These are phyloP conservation scores for Bryoerythrophyllum caledonicum DNA, from an alignment of 225 moss, liverwort and hornwort genomes.

Conservation along the genomic window DNA sequence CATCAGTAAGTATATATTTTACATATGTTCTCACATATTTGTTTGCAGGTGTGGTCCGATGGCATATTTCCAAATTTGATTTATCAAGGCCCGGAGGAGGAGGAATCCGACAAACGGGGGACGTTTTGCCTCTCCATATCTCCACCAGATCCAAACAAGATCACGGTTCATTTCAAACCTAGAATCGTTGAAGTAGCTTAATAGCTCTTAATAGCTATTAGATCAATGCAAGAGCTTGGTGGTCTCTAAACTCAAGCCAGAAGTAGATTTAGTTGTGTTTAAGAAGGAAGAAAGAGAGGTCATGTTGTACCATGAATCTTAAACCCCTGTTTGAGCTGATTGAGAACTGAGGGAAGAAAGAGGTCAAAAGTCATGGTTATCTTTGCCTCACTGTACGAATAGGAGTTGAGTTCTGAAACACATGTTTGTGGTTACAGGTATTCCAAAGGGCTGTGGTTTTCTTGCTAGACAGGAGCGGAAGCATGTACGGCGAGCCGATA, in stretches of 20 bases:
- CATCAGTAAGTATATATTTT: neutral
- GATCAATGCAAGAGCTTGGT: too few species aligned
- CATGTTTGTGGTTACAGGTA: constrained; percentile 40
- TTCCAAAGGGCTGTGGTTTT: constrained; percentile 76
- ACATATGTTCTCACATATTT: constrained; percentile 23
- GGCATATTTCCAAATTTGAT: constrained; percentile 72
- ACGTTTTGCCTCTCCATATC: constrained; percentile 80
- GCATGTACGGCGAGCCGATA: constrained; percentile 76
- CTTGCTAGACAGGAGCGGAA: constrained; percentile 76
- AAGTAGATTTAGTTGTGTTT: too few species aligned
- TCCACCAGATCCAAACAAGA: constrained; percentile 66
- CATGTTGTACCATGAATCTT: too few species aligned
- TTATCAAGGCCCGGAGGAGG: constrained; percentile 54
- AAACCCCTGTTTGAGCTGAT: too few species aligned
- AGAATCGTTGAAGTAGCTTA: neutral
- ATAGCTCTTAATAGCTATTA: too few species aligned
- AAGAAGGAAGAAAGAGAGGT: too few species aligned
- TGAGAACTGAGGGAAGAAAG: too few species aligned
- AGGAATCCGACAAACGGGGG: constrained; percentile 62
- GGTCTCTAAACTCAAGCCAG: too few species aligned
- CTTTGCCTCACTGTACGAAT: too few species aligned
- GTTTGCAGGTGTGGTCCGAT: constrained; percentile 70
- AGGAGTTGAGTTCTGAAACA: constrained; percentile 3
- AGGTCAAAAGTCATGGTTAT: too few species aligned
- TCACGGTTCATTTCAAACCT: constrained; percentile 41